Evolutionary conservation across 805 yeast species (phyloP).

Genomic region (Lachancea thermotolerans): DNA sequence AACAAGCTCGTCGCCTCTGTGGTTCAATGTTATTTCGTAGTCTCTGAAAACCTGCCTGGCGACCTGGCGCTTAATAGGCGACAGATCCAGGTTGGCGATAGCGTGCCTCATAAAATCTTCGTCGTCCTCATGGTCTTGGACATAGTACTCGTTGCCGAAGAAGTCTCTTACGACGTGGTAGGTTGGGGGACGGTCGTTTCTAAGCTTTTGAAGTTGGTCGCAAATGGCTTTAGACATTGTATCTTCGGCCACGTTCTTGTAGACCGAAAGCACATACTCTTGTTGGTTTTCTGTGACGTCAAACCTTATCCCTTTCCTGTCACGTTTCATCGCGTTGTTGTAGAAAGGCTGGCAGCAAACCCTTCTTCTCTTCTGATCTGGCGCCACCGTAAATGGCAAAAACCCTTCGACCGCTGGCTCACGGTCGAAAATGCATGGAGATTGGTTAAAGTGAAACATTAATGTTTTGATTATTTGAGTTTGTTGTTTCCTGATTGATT

Average conservation of each 20-base stretch:
- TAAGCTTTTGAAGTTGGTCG: slow-evolving; percentile 11
- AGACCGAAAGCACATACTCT: slow-evolving; percentile 15
- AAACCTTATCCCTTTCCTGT: slow-evolving; percentile 7
- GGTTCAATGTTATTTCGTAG: slow-evolving; percentile 24
- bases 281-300: slow-evolving; percentile 13
- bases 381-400: slow-evolving; percentile 6
- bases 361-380: slow-evolving; percentile 13
- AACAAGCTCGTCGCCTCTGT: slow-evolving; percentile 21
- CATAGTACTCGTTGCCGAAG: slow-evolving; percentile 28
- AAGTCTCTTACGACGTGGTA: slow-evolving; percentile 22
- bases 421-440: slow-evolving; percentile 24
- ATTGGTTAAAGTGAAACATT: slow-evolving; percentile 18
- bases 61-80: slow-evolving; percentile 15
- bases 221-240: slow-evolving; percentile 17
- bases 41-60: slow-evolving; percentile 25
- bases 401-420: slow-evolving; percentile 15
- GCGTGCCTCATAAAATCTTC: slow-evolving; percentile 16
- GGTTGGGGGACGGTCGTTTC: slow-evolving; percentile 17
- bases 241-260: slow-evolving; percentile 16
- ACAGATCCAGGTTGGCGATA: slow-evolving; percentile 17
- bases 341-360: not conserved
- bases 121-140: slow-evolving; percentile 22
- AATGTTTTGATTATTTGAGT: not conserved
- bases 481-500: not conserved
- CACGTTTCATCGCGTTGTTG: not conserved